These are phyloP conservation scores for Termitomyces sp. DNA, from an alignment of 768 basidiomycete species.

Conservation along the genomic window DNA sequence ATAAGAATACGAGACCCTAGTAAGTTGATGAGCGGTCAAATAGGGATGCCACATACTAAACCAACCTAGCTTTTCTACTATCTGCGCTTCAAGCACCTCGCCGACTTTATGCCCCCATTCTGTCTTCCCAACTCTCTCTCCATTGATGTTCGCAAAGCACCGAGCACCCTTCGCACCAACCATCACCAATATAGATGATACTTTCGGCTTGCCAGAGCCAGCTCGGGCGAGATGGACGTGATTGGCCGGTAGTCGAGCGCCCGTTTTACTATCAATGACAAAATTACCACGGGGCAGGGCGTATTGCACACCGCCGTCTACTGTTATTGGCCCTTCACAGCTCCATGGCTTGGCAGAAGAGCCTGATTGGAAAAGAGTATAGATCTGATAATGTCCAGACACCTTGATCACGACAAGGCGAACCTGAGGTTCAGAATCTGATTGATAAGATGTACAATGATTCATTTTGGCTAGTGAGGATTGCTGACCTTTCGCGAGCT, in stretches of 20 bases:
- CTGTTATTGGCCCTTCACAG: slow-evolving; percentile 28
- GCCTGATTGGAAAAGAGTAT: slow-evolving; percentile 40
- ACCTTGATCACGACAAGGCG: slow-evolving; percentile 59
- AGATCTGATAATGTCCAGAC: slow-evolving; percentile 59
- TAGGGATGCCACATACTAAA: background rate
- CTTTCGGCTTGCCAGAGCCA: slow-evolving; percentile 17
- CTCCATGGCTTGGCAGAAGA: slow-evolving; percentile 32
- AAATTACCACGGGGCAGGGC: slow-evolving; percentile 46
- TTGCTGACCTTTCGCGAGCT: slow-evolving; percentile 45
- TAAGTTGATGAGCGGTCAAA: background rate
- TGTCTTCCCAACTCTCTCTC: slow-evolving; percentile 60
- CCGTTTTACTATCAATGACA: slow-evolving; percentile 54
- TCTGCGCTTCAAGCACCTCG: slow-evolving; percentile 42
- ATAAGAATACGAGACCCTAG: slow-evolving; percentile 51
- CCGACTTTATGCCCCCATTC: slow-evolving; percentile 61
- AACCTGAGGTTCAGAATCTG: slow-evolving; percentile 44
- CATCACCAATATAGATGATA: slow-evolving; percentile 38
- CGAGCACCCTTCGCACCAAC: slow-evolving; percentile 59
- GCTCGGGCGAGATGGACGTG: slow-evolving; percentile 38
- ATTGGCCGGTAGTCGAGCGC: slow-evolving; percentile 39
- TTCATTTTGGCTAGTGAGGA: background rate
- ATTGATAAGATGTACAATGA: background rate
- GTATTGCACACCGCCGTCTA: slow-evolving; percentile 36
- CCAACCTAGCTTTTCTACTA: slow-evolving; percentile 63
- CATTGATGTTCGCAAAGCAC: slow-evolving; percentile 53